These are phyloP conservation scores for Cornus kousa DNA, from an alignment of 148 eudicot species.

Conservation along the genomic window DNA sequence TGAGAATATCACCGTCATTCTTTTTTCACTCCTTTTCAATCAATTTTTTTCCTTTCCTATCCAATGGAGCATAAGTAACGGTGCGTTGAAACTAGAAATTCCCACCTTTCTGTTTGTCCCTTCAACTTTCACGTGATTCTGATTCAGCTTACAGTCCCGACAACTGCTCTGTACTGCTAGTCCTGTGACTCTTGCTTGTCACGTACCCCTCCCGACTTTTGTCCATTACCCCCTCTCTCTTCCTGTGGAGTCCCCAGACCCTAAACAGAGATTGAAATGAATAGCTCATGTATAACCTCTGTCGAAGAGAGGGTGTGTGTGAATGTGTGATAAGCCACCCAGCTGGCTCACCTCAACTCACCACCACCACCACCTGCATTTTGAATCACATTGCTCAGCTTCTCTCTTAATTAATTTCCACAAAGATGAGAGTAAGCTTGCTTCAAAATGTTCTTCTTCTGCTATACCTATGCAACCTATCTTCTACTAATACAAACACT, in stretches of 20 bases:
- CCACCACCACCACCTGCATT: not conserved
- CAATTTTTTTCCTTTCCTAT: too few relatives aligned
- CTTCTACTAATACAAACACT: not conserved
- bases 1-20: too few relatives aligned
- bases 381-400: not conserved
- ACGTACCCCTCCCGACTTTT: not conserved
- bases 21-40: too few relatives aligned
- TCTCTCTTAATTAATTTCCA: too few relatives aligned
- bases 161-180: conserved; percentile 9
- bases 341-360: not conserved
- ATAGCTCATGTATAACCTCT: not conserved
- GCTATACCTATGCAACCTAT: not conserved
- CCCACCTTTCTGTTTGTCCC: not conserved
- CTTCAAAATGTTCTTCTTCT: not conserved
- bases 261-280: not conserved
- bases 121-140: conserved; percentile 17
- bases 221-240: not conserved
- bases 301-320: not conserved
- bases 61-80: too few relatives aligned
- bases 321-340: too few relatives aligned
- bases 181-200: conserved; percentile 3
- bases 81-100: too few relatives aligned
- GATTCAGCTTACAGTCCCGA: conserved; percentile 7
- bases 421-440: not conserved
- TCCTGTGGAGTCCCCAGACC: not conserved